Evolutionary conservation across 2,329 filamentous ascomycete genomes (phyloP), one percentile per base, ranked within the genome.

Genomic region (Stachybotrys echinatus): DNA sequence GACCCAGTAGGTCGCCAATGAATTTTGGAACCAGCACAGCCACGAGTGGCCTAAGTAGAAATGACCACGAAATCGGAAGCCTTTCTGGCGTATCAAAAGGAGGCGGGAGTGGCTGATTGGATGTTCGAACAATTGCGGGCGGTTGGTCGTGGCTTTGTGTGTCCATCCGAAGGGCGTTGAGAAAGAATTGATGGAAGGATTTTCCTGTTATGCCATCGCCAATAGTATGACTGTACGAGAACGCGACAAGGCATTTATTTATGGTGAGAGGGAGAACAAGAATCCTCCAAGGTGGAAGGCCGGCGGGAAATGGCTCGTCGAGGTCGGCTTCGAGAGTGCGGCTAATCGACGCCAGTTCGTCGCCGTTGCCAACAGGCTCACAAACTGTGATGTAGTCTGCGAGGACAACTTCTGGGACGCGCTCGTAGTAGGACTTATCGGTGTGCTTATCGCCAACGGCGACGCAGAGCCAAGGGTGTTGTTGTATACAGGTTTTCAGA

Each of bases 81-180:
- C 60, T 50, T 34, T 62, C 53, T 0, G 54, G 47, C 0, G 55
- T 62, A 23, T 62, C 60, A 19, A 62, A 59, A 0, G 60, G 55
- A 3, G 48, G 48, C 1, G 59, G 43, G 0, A 62, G 40, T 7
- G 45, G 46, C 0, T 42, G 54, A 2, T 20, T n/a, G 1, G 52
- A 51, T 2, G 58, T 52, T 2, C 44, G 7, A 17, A 56, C 34
- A 1, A 48, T 42, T 1, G 46, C 14, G 2, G 51, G 38, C 17
- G 45, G 19, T 1, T 17, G 39, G 21, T 37, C 14, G 1, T 46
- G 34, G 1, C 19, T 12, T 8, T 51, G 37, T 19, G 37, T 49
- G 19, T 18, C 19, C 31, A 17, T 37, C 31, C 31, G 38, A 40
- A 52, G 42, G 10, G 49, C 56, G 6, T 49, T 22, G 1, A 62